Conservation (phyloP, 108 stramenopile species). For the Epithemia pelagica region DNA sequence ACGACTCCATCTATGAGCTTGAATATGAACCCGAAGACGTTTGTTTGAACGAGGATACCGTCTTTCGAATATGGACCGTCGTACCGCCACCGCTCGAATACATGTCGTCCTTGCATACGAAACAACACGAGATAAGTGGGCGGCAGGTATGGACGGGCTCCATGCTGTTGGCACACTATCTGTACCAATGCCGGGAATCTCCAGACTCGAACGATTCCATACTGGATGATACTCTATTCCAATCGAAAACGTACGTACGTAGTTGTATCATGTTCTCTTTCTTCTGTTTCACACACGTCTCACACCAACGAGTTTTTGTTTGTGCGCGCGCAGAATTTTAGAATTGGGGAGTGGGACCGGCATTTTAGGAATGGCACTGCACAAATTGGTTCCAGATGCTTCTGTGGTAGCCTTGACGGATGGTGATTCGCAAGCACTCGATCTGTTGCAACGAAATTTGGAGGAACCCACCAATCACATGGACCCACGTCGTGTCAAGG, state of each 20-base stretch:
- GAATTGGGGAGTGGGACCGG: constrained; percentile 22
- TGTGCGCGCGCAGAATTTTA: constrained; percentile 10
- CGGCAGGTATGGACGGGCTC: constrained; percentile 20
- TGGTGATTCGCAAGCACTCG: constrained; percentile 14
- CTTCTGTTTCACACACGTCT: no score
- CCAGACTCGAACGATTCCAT: neutral
- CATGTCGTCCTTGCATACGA: constrained; percentile 14
- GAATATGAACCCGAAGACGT: constrained; percentile 18
- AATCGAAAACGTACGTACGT: constrained; percentile 3
- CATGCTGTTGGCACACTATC: constrained; percentile 1
- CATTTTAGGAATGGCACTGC: constrained; percentile 4
- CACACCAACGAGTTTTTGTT: no score
- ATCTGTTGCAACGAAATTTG: constrained; percentile 18
- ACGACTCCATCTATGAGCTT: constrained; percentile 8
- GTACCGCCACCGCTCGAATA: constrained; percentile 21
- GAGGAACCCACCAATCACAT: constrained; percentile 8
- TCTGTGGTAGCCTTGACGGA: constrained; percentile 15
- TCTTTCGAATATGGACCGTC: constrained; percentile 9
- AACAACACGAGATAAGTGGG: constrained; percentile 16
- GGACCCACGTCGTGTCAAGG: neutral
- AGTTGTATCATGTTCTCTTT: no score
- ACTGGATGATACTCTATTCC: neutral
- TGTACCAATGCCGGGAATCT: neutral
- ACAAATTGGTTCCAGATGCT: neutral
- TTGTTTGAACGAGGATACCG: neutral